Base-by-base conservation (phyloP, 108 stramenopile genomes). In the Cylindrotheca closterium region DNA sequence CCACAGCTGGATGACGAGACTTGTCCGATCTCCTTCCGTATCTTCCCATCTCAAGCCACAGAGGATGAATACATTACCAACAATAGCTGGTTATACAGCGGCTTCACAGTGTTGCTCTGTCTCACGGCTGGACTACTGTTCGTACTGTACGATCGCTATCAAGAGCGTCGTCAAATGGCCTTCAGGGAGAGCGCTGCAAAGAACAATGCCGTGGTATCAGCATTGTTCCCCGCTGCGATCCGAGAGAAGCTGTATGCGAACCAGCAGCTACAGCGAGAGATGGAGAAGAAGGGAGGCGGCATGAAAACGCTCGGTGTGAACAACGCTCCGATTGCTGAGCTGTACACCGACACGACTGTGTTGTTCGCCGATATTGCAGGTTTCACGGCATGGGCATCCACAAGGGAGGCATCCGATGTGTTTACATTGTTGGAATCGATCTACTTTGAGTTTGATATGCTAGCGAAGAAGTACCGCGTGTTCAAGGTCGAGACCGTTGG, bases 91-190 rank as follows among this genome's bases (percentile, higher is more conserved):
- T 66, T 81, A 4, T 67, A 75, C 59, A 65, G 75, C 0, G 23
- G 58, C 0, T 60, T 63, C 23, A 65, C 63, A 0, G 75, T 70
- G 0, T 46, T 79, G 7, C 78, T 81, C 0, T 86, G 83, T 58
- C 25, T 81, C 0, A 72, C 75, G 50, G 76, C 78, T 17, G 52
- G 64, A 8, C 47, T 57, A 4, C 32, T 82, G 0, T 86, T 86
- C 63, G 50, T 79, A 5, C 37, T 79, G 3, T 86, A 83, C 46
- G 85, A 86, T 73, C 68, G 42, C 24, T 51, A 83, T 4, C 79
- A 80, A 0, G 75, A 81, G 50, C 53, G 72, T 37, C 82, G 82
- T 18, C 81, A 83, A 55, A 55, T 67, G 42, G 48, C 52, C 30
- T 78, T 80, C 2, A 51, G 51, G 21, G 33, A 63, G 0, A 42